Evolutionary conservation across 208 protist species (phyloP).

Genomic region (Hexamita inflata): DNA sequence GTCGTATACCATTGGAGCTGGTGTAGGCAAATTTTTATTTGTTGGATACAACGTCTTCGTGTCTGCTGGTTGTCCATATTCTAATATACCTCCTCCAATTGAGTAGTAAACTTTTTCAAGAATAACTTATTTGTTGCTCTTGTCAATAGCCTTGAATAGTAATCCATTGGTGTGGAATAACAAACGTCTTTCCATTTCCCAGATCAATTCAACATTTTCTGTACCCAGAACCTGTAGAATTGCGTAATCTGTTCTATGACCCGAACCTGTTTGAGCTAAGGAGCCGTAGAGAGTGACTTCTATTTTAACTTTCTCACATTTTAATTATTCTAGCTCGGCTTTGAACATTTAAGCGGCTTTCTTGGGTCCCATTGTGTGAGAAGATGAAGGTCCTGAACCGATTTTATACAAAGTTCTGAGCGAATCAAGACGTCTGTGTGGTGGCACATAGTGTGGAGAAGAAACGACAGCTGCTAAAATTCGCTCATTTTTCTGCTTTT

Average conservation of each 20-base stretch:
- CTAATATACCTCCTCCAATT: slow-evolving; percentile 1
- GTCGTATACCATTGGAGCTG: no score
- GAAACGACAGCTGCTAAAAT: no score
- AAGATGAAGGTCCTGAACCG: slow-evolving; percentile 19
- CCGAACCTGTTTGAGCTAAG: slow-evolving; percentile 14
- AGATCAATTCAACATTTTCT: not conserved
- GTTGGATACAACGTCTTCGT: no score
- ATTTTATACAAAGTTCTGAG: slow-evolving; percentile 25
- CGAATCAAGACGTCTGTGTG: not conserved
- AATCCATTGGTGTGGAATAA: slow-evolving; percentile 10
- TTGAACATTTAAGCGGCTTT: not conserved
- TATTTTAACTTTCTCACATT: no score
- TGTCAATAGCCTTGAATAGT: not conserved
- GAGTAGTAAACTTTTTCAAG: slow-evolving; percentile 2
- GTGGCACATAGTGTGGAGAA: not conserved
- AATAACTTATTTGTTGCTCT: slow-evolving; percentile 6
- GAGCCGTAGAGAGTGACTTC: slow-evolving; percentile 32
- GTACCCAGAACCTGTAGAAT: slow-evolving; percentile 3
- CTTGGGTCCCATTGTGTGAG: slow-evolving; percentile 26
- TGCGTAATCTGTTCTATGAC: slow-evolving; percentile 29
- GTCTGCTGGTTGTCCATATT: not conserved
- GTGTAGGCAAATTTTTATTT: no score
- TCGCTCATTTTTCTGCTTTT: no score
- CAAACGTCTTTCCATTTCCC: not conserved
- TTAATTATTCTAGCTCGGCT: not conserved